phyloP scores from a whole-genome alignment of 441 rosid genomes.

The Syzygium syzygioides region DNA sequence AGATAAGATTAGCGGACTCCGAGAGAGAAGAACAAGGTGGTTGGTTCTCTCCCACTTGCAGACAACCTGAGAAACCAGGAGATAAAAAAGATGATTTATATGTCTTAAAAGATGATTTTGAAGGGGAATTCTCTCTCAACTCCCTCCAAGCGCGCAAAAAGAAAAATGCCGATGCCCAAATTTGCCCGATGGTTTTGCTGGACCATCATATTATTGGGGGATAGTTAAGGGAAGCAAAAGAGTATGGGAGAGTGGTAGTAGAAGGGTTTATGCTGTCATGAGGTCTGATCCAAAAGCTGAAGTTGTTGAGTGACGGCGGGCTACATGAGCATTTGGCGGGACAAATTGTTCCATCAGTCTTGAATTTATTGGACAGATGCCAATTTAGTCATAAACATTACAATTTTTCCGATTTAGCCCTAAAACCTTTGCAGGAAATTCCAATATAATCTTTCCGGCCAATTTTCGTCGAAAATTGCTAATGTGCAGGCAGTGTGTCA shows the following conservation, averaged over 20 bases:
- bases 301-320: not conserved
- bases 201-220: not conserved
- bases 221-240: not conserved
- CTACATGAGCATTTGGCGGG: not conserved
- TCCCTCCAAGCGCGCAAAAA: not conserved
- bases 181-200: not conserved
- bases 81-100: not conserved
- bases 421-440: accelerated
- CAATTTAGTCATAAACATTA: accelerated
- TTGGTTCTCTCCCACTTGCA: not conserved
- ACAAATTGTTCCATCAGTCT: accelerated
- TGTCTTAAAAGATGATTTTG: not conserved
- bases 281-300: not conserved
- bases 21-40: not conserved
- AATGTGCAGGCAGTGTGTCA: accelerated
- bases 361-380: accelerated
- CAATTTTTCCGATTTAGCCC: accelerated
- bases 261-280: not conserved
- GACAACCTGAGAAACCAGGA: not conserved
- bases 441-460: accelerated
- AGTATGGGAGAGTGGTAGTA: not conserved
- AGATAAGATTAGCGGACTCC: not conserved
- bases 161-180: not conserved
- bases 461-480: accelerated
- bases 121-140: not conserved